Evolutionary conservation across 352 stramenopile species (phyloP).

Genomic region (Pythium oligandrum): DNA sequence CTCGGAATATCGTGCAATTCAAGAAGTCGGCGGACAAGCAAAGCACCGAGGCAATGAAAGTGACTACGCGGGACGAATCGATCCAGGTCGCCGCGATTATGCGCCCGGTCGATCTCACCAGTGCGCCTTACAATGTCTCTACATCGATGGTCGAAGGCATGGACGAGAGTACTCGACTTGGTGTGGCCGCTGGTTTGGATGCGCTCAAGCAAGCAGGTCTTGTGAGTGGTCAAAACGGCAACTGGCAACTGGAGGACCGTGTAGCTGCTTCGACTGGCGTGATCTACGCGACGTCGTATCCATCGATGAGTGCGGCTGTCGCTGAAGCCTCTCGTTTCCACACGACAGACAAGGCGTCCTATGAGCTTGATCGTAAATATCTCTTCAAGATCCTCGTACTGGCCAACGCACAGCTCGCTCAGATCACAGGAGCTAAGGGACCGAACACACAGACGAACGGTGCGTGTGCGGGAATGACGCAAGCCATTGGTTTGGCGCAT

Average conservation of each 20-base stretch:
- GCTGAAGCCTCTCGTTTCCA: slow-evolving; percentile 86
- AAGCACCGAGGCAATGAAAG: slow-evolving; percentile 26
- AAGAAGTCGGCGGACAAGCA: slow-evolving; percentile 46
- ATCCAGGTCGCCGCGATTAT: slow-evolving; percentile 92
- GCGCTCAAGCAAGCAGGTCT: slow-evolving; percentile 91
- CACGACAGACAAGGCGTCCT: slow-evolving; percentile 27
- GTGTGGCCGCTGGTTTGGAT: slow-evolving; percentile 92
- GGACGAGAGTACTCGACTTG: slow-evolving; percentile 92
- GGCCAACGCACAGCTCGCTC: slow-evolving; percentile 95
- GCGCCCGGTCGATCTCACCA: slow-evolving; percentile 55
- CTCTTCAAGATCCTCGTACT: slow-evolving; percentile 95
- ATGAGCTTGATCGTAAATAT: slow-evolving; percentile 96
- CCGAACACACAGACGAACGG: slow-evolving; percentile 97
- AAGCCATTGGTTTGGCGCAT: slow-evolving; percentile 90
- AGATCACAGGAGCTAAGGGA: slow-evolving; percentile 91
- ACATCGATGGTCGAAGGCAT: slow-evolving; percentile 90
- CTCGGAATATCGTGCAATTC: slow-evolving; percentile 92
- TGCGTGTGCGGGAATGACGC: slow-evolving; percentile 92
- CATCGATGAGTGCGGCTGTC: slow-evolving; percentile 92
- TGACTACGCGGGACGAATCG: slow-evolving; percentile 43
- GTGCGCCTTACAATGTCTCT: slow-evolving; percentile 82
- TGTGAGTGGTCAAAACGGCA: slow-evolving; percentile 34
- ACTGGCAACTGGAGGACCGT: slow-evolving; percentile 87
- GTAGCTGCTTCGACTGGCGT: slow-evolving; percentile 89
- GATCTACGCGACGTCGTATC: slow-evolving; percentile 95